Base-by-base conservation (phyloP, 129 eudicot species). In the Solidago caesia region DNA sequence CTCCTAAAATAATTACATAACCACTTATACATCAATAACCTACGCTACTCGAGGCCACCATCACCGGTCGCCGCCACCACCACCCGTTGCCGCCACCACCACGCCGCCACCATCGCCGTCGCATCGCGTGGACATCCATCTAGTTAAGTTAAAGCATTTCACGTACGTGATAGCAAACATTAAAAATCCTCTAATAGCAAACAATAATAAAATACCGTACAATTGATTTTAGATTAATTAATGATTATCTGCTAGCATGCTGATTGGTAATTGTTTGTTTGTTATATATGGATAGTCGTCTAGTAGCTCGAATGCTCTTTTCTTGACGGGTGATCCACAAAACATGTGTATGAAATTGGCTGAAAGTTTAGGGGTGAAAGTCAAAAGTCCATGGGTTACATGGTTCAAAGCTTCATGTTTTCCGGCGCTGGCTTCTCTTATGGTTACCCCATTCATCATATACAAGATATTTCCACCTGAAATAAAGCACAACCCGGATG, bases 261-360 rank as follows among this genome's bases (percentile, higher is more conserved):
- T 13, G 55, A 48, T 48, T 48, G 55, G 55, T 48, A 48, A 48
- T 9, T 48, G 55, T 48, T 48, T 48, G 55, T 48, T 48, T 48
- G 6, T 12, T 56, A 12, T 56, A 21, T 14, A 4, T 4, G 55
- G 61, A 56, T 15, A 91, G 97, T 83, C 87, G 16, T 77, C 88
- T 60, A 82, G 87, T 33, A 80, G 77, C 76, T 88, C 97, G 53
- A 91, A 95, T 79, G 97, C 96, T 70, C 86, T 91, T 39, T 91
- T 91, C 87, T 84, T 91, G 63, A 91, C 97, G 42, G 97, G 89
- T 42, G 96, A 90, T 45, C 95, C 97, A 72, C 97, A 91, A 75
- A 91, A 91, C 80, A 68, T 91, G 16, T 91, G 92, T 66, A 9
- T 91, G 64, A 86, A 88, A 84, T 73, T 88, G 62, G 97, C 96